A percentile compares a stretch with the other conserved stretches of the same genome.
Evolutionary conservation across 768 basidiomycete species (phyloP).

Genomic region (Cubamyces lactineus): DNA sequence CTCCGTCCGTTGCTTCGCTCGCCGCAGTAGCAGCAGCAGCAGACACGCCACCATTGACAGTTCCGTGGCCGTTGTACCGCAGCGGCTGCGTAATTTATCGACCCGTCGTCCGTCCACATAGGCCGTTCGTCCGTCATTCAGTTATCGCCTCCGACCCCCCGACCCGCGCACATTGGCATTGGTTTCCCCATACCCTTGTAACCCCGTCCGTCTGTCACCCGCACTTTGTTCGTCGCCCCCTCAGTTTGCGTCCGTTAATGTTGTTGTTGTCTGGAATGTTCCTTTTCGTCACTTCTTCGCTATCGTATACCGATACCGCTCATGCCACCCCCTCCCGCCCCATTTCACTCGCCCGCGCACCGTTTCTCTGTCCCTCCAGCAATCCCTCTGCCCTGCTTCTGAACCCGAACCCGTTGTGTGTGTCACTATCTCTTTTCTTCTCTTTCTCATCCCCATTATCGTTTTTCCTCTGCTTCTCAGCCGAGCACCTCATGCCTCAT

Average conservation of each 20-base stretch:
- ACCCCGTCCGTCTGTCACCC: background rate
- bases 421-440: constrained; percentile 17
- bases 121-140: constrained; percentile 22
- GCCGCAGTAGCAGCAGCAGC: too few relatives aligned
- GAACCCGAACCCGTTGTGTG: background rate
- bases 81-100: constrained; percentile 23
- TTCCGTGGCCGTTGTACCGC: constrained; percentile 1
- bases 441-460: background rate
- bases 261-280: constrained; percentile 8
- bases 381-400: constrained; percentile 18
- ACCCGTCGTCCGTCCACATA: constrained; percentile 15
- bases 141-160: constrained; percentile 3
- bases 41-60: constrained; percentile 8
- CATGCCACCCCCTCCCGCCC: background rate
- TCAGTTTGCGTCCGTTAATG: constrained; percentile 1
- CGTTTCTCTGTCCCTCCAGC: background rate
- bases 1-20: background rate
- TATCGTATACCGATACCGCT: constrained; percentile 3
- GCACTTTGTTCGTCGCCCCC: background rate
- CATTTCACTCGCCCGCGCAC: background rate
- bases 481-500: constrained; percentile 6
- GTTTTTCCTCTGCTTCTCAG: too few relatives aligned
- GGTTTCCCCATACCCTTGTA: background rate
- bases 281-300: background rate
- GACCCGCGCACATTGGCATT: background rate